phyloP scores from a whole-genome alignment of 1,139 yeast species.

The Blastobotrys apis region DNA sequence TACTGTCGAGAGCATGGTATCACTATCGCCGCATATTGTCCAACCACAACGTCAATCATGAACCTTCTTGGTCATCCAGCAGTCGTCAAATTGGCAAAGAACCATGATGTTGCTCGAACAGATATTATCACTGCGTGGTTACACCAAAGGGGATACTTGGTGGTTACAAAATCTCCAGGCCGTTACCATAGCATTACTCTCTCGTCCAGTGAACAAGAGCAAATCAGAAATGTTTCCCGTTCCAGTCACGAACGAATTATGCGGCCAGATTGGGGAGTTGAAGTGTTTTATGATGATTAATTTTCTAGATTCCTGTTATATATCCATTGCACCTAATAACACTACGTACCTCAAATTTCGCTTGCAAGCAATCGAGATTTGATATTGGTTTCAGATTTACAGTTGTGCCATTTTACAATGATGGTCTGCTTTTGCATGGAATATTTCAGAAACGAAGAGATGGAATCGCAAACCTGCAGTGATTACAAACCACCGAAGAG shows the following conservation, averaged over 20 bases:
- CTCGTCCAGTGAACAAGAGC: neutral
- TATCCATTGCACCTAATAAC: too few relatives aligned
- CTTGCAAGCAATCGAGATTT: too few relatives aligned
- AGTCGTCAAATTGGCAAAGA: slow-evolving; percentile 48
- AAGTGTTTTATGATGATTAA: slow-evolving; percentile 28
- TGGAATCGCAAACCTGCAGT: too few relatives aligned
- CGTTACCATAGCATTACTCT: neutral
- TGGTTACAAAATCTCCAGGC: slow-evolving; percentile 1
- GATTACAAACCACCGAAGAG: too few relatives aligned
- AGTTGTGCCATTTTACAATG: too few relatives aligned
- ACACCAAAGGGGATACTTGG: slow-evolving; percentile 2
- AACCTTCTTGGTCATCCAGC: slow-evolving; percentile 52
- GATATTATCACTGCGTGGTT: slow-evolving; percentile 8
- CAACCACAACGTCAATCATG: slow-evolving; percentile 62
- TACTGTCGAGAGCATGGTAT: slow-evolving; percentile 57
- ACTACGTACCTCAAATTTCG: too few relatives aligned
- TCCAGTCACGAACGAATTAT: slow-evolving; percentile 15
- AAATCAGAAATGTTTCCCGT: neutral
- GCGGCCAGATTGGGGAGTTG: slow-evolving; percentile 23
- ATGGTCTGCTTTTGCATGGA: too few relatives aligned
- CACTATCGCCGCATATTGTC: slow-evolving; percentile 74
- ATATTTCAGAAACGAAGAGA: too few relatives aligned
- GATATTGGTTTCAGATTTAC: too few relatives aligned
- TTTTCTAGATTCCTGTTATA: too few relatives aligned
- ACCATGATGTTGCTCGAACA: slow-evolving; percentile 41